Evolutionary conservation across 345 rosid species (phyloP).

Genomic region (Xanthoceras sorbifolium): DNA sequence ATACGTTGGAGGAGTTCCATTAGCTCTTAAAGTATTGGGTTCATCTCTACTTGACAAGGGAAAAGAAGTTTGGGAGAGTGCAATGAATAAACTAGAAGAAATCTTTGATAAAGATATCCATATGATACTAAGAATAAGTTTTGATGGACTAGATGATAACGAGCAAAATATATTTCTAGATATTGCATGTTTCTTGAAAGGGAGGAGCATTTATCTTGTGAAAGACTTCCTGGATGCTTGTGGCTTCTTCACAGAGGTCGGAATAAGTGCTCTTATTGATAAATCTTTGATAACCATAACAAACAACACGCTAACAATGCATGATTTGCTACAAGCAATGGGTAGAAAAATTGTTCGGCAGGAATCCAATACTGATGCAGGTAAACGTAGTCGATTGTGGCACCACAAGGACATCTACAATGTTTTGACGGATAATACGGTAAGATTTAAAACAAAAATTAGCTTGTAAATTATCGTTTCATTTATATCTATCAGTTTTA

Average conservation of each 20-base stretch:
- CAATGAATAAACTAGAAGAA: neutral
- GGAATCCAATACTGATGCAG: neutral
- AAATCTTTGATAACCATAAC: neutral
- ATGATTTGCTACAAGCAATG: neutral
- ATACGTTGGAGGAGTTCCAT: neutral
- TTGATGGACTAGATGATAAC: neutral
- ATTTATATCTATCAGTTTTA: too few species aligned
- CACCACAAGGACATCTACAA: neutral
- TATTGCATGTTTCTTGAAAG: neutral
- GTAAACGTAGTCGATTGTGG: neutral
- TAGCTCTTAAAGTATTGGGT: neutral
- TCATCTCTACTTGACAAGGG: neutral
- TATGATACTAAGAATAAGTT: neutral
- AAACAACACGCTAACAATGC: neutral
- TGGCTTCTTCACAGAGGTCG: neutral
- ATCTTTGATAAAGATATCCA: neutral
- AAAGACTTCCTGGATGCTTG: neutral
- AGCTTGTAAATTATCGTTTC: too few species aligned
- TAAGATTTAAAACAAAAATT: neutral
- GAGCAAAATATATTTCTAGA: neutral
- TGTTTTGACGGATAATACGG: neutral
- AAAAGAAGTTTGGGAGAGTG: neutral
- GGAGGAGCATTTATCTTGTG: neutral
- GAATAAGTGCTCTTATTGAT: neutral
- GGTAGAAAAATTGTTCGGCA: neutral